Percentiles rank a stretch among this genome's conserved stretches.
phyloP scores from a whole-genome alignment of 2,329 filamentous ascomycete genomes.

The Cladosporium sp. region DNA sequence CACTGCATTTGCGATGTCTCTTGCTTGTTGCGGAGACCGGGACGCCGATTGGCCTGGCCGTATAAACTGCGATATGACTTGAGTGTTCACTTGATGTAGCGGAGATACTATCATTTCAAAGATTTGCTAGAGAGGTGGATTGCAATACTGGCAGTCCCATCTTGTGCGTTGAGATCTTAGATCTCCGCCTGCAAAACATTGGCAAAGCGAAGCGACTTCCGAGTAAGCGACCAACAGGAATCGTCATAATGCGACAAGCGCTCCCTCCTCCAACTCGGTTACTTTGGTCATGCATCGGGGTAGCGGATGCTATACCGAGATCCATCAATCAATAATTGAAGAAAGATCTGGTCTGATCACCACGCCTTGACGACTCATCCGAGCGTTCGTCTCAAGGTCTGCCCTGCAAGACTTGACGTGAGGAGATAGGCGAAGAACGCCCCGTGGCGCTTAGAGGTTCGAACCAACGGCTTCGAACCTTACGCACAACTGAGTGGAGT shows the following conservation, averaged over 20 bases:
- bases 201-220: background rate
- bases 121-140: no score
- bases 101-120: no score
- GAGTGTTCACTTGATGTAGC: no score
- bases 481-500: background rate
- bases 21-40: no score
- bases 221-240: background rate
- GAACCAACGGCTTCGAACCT: background rate
- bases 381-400: background rate
- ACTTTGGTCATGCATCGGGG: background rate
- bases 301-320: background rate
- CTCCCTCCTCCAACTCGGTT: no score
- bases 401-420: background rate
- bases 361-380: no score
- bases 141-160: no score
- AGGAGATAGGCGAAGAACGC: background rate
- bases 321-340: background rate
- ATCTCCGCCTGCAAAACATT: background rate
- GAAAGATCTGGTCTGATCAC: background rate
- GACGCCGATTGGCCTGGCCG: no score
- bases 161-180: background rate
- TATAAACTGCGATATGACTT: no score
- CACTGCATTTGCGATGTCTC: no score
- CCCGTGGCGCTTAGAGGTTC: background rate
- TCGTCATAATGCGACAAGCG: background rate